A percentile compares a stretch with the other conserved stretches of the same genome.
Evolutionary conservation across 768 basidiomycete genomes (phyloP).

Genomic region (Mycena olivaceomarginata): DNA sequence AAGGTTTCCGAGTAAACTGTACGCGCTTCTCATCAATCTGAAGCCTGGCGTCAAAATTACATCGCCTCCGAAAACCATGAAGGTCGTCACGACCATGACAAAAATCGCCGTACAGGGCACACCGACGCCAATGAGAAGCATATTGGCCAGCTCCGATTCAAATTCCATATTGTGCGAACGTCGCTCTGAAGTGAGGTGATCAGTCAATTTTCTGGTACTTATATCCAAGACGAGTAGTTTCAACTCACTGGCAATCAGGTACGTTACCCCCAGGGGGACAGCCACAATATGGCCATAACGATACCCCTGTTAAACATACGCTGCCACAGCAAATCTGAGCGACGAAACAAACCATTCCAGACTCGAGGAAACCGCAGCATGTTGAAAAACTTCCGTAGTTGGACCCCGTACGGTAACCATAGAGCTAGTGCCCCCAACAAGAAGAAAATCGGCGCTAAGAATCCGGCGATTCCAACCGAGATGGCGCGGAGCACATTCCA

Average conservation of each 20-base stretch:
- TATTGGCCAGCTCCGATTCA: neutral
- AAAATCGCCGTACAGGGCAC: neutral
- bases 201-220: neutral
- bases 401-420: neutral
- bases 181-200: neutral
- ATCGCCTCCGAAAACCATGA: neutral
- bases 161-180: neutral
- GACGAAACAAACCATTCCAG: neutral
- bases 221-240: neutral
- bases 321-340: neutral
- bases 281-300: neutral
- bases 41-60: neutral
- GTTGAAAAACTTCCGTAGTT: neutral
- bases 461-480: neutral
- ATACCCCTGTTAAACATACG: neutral
- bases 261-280: neutral
- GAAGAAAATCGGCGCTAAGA: neutral
- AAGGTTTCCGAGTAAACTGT: neutral
- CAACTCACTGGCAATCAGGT: neutral
- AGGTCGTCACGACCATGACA: neutral
- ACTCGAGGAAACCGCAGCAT: neutral
- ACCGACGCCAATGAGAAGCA: neutral
- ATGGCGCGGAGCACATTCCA: neutral
- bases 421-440: neutral
- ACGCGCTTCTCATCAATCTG: neutral